Evolutionary conservation across 768 basidiomycete species (phyloP).

Genomic region (Tulasnella sp.): DNA sequence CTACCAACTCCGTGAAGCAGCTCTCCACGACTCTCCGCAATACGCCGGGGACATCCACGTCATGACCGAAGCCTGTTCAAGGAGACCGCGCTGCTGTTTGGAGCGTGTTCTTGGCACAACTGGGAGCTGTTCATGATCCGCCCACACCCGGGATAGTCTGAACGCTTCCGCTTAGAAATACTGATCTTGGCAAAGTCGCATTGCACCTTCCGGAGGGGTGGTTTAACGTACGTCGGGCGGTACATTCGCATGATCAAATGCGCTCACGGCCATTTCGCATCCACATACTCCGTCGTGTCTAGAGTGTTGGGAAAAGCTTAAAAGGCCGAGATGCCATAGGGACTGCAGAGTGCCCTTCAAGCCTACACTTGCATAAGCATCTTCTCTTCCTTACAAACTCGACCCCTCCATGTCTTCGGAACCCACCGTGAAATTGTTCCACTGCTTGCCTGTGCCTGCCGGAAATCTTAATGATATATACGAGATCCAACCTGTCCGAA

Average conservation of each 20-base stretch:
- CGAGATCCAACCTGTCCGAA: conserved; percentile 21
- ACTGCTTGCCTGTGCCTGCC: conserved; percentile 15
- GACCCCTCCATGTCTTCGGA: not conserved
- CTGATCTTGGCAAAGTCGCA: not conserved
- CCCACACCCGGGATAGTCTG: not conserved
- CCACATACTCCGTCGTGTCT: not conserved
- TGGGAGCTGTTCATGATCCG: not conserved
- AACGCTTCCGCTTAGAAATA: not conserved
- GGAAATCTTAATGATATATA: not conserved
- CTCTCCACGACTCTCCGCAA: not conserved
- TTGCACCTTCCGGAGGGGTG: not conserved
- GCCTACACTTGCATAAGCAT: not conserved
- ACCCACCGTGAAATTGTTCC: conserved; percentile 1
- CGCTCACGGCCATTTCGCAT: not conserved
- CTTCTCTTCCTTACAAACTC: not conserved
- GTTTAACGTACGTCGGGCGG: not conserved
- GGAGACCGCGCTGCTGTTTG: not conserved
- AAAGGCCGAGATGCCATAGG: not conserved
- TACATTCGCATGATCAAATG: not conserved
- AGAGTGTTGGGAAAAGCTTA: not conserved
- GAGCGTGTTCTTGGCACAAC: not conserved
- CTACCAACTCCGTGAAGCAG: not conserved
- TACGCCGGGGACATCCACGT: not conserved
- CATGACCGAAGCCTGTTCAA: too few species aligned
- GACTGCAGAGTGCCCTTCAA: not conserved